Evolutionary conservation across 257 asterid species (phyloP).

Genomic region (Solanum clarkiae): DNA sequence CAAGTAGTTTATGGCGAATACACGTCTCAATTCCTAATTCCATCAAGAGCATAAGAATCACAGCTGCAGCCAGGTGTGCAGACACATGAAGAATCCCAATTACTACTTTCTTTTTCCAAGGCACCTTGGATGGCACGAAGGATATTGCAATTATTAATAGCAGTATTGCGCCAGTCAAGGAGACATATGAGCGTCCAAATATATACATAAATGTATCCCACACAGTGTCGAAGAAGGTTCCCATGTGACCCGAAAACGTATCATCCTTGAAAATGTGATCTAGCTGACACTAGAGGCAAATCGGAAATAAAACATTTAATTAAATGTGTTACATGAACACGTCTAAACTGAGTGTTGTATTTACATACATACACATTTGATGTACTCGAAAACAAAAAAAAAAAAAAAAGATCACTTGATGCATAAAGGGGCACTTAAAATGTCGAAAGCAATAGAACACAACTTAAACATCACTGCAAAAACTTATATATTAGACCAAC

Average conservation of each 20-base stretch:
- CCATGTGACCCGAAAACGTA: slow-evolving; percentile 79
- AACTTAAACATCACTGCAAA: not conserved
- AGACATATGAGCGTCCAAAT: slow-evolving; percentile 67
- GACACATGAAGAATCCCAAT: slow-evolving; percentile 86
- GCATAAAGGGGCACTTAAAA: not conserved
- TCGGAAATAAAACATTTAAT: not conserved
- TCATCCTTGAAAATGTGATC: slow-evolving; percentile 85
- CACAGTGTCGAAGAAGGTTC: slow-evolving; percentile 72
- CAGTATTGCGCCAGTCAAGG: slow-evolving; percentile 59
- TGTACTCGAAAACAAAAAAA: not conserved
- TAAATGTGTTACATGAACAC: not conserved
- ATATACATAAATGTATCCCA: slow-evolving; percentile 71
- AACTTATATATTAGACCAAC: not conserved
- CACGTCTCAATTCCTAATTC: slow-evolving; percentile 93
- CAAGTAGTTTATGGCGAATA: slow-evolving; percentile 72
- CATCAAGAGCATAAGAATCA: slow-evolving; percentile 83
- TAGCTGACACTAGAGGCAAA: slow-evolving; percentile 68
- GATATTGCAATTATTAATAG: slow-evolving; percentile 55
- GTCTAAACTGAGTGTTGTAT: not conserved
- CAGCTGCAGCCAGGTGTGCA: slow-evolving; percentile 86
- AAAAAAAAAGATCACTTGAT: not conserved
- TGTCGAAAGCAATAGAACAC: not conserved
- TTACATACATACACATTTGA: not conserved
- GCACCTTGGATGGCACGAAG: slow-evolving; percentile 82
- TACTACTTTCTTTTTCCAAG: slow-evolving; percentile 58